Evolutionary conservation across 805 yeast genomes (phyloP).

Genomic region (Cyberlindnera nakhonratchasimensis): DNA sequence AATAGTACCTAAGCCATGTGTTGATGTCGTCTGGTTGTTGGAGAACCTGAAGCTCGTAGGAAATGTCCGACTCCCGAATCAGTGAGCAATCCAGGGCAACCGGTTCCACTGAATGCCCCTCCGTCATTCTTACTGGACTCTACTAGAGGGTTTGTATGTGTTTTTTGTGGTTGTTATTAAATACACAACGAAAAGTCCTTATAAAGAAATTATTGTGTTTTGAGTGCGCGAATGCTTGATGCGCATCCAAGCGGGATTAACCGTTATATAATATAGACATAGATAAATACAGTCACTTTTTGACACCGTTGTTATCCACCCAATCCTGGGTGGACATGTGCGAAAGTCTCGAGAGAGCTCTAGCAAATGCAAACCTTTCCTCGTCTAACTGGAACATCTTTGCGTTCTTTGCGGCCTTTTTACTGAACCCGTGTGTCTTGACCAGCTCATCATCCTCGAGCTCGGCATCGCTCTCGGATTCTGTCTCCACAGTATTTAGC

Average conservation of each 20-base stretch:
- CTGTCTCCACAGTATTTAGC: slow-evolving; percentile 23
- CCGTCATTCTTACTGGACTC: not conserved
- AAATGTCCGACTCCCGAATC: slow-evolving; percentile 31
- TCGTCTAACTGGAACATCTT: slow-evolving; percentile 86
- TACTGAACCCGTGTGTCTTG: slow-evolving; percentile 72
- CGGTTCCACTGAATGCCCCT: not conserved
- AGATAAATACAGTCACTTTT: too few species aligned
- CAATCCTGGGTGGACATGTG: slow-evolving; percentile 95
- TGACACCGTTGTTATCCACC: slow-evolving; percentile 49
- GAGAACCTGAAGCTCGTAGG: slow-evolving; percentile 44
- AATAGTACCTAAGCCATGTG: slow-evolving; percentile 39
- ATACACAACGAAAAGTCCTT: too few species aligned
- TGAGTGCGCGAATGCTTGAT: too few species aligned
- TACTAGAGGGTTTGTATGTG: not conserved
- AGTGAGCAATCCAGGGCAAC: slow-evolving; percentile 4
- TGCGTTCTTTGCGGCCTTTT: slow-evolving; percentile 66
- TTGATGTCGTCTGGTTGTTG: slow-evolving; percentile 33
- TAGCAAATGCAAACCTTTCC: slow-evolving; percentile 93
- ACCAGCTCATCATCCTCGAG: slow-evolving; percentile 46
- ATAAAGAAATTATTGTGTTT: too few species aligned
- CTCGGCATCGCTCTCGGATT: slow-evolving; percentile 16
- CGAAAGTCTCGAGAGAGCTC: slow-evolving; percentile 85
- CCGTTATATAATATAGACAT: too few species aligned
- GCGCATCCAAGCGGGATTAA: too few species aligned
- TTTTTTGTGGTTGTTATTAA: too few species aligned